A percentile compares a stretch with the other conserved stretches of the same genome.
These are phyloP conservation scores for Raffaelea albimanens DNA, from an alignment of 2,329 filamentous ascomycete species.

Conservation along the genomic window DNA sequence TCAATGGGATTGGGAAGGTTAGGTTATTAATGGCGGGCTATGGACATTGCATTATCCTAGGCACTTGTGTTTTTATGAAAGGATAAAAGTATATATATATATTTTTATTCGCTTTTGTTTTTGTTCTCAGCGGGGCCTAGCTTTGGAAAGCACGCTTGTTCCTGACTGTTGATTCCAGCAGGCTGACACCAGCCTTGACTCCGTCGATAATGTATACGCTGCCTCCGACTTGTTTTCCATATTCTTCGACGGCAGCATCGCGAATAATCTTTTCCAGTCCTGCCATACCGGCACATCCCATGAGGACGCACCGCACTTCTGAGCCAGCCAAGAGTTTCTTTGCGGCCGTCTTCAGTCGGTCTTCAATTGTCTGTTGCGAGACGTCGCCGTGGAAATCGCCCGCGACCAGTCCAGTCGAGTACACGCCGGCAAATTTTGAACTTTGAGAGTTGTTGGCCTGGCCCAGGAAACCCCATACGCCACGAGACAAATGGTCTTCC, in stretches of 20 bases:
- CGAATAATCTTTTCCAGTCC: conserved; percentile 72
- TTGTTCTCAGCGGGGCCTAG: background rate
- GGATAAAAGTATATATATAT: background rate
- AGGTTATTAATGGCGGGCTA: no score
- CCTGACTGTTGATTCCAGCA: conserved; percentile 46
- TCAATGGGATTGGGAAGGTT: no score
- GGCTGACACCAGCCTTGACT: conserved; percentile 58
- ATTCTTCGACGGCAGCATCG: conserved; percentile 53
- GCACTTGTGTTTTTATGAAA: no score
- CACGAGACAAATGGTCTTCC: conserved; percentile 61
- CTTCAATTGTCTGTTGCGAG: conserved; percentile 51
- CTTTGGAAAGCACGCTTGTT: conserved; percentile 29
- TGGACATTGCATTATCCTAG: no score
- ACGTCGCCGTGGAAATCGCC: conserved; percentile 67
- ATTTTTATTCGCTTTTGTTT: background rate
- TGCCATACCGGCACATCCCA: conserved; percentile 89
- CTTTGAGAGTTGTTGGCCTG: conserved; percentile 23
- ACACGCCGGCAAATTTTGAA: conserved; percentile 64
- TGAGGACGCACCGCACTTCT: conserved; percentile 58
- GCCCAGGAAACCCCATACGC: conserved; percentile 57
- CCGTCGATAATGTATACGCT: conserved; percentile 68
- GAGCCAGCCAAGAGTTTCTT: conserved; percentile 49
- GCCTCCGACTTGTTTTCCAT: conserved; percentile 46
- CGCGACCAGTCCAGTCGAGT: conserved; percentile 72
- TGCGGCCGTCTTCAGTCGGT: conserved; percentile 61